These are phyloP conservation scores for Mycena maculata DNA, from an alignment of 768 basidiomycete species.

Conservation along the genomic window DNA sequence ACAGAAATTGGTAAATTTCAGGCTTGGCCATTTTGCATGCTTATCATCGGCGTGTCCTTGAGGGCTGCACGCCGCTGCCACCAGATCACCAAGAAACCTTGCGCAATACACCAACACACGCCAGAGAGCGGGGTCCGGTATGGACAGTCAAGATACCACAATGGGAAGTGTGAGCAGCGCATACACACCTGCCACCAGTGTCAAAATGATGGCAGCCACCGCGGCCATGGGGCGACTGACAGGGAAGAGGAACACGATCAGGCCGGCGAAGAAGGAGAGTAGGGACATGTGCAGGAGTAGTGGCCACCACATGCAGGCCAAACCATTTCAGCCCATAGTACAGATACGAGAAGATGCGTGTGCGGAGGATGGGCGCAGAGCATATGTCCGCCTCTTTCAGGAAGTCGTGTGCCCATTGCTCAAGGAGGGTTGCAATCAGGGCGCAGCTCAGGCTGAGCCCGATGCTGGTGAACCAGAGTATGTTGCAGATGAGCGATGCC, in stretches of 20 bases:
- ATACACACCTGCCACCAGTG: conserved; percentile 9
- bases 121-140: conserved; percentile 25
- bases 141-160: conserved; percentile 30
- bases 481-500: too few species aligned
- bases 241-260: conserved; percentile 27
- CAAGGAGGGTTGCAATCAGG: too few species aligned
- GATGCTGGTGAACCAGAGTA: too few species aligned
- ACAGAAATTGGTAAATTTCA: too few species aligned
- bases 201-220: conserved; percentile 8
- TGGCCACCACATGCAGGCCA: conserved; percentile 18
- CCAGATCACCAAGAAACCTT: neutral
- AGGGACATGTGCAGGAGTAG: conserved; percentile 33
- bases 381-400: neutral
- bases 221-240: conserved; percentile 1
- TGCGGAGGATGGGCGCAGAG: conserved; percentile 9
- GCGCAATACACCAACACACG: neutral
- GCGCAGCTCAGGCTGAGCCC: too few species aligned
- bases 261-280: conserved; percentile 27
- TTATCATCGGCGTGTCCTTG: too few species aligned
- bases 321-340: conserved; percentile 18
- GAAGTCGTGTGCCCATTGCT: too few species aligned
- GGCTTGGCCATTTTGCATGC: too few species aligned
- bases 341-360: conserved; percentile 13
- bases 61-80: neutral
- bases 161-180: conserved; percentile 23